A percentile compares a stretch with the other conserved stretches of the same genome.
Conservation (phyloP, 352 stramenopile genomes). For the Blastocystis sp. region DNA sequence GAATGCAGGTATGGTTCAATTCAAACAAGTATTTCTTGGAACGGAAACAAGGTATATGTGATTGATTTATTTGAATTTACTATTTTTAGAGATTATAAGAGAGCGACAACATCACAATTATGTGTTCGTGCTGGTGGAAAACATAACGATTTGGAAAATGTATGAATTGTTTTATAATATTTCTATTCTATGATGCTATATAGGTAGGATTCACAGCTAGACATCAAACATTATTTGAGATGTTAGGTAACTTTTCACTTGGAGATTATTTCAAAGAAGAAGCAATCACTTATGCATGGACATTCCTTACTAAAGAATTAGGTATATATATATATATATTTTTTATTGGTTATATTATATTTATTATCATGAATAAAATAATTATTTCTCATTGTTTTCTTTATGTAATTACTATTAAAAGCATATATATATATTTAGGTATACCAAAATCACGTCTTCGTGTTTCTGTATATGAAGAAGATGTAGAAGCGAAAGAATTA, state of each 20-base stretch:
- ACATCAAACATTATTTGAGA: conserved; percentile 95
- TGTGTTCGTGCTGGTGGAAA: conserved; percentile 87
- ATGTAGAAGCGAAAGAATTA: conserved; percentile 46
- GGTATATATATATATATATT: conserved; percentile 47
- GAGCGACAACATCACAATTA: conserved; percentile 73
- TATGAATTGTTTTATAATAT: conserved; percentile 71
- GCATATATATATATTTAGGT: too few relatives aligned
- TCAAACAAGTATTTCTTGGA: conserved; percentile 64
- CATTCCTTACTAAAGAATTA: conserved; percentile 71
- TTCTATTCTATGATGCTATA: too few relatives aligned
- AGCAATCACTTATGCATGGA: conserved; percentile 73
- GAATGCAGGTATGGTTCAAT: conserved; percentile 87
- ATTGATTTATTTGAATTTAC: conserved; percentile 10
- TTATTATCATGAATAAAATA: too few relatives aligned
- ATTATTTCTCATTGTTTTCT: too few relatives aligned
- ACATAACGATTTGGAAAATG: conserved; percentile 92
- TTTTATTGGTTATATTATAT: too few relatives aligned
- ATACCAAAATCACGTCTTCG: conserved; percentile 51
- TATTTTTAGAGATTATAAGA: not conserved
- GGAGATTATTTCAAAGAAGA: conserved; percentile 90
- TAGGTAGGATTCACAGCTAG: conserved; percentile 35
- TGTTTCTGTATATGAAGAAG: conserved; percentile 52
- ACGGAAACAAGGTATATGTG: not conserved
- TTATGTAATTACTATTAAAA: too few relatives aligned
- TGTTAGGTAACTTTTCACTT: conserved; percentile 92